A percentile compares a stretch with the other conserved stretches of the same genome.
Conservation (phyloP, 164 flowering plant genomes). For the Umbilicus rupestris region DNA sequence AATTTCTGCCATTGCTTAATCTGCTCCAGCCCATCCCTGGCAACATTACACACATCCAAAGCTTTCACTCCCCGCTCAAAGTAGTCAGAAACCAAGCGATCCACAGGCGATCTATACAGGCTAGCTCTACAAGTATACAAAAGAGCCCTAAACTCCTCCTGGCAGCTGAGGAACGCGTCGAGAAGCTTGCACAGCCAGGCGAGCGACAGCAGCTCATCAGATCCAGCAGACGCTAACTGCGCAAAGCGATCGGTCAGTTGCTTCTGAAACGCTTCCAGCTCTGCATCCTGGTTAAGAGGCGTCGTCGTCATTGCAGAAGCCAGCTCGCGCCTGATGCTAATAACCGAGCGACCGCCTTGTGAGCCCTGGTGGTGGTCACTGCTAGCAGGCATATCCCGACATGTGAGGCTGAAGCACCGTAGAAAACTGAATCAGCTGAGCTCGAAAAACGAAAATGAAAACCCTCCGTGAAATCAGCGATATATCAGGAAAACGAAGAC, state of each 20-base stretch:
- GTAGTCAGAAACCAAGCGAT: constrained; percentile 43
- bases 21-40: constrained; percentile 78
- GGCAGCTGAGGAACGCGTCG: constrained; percentile 60
- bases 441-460: not conserved
- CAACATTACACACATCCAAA: constrained; percentile 79
- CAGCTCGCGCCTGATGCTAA: not conserved
- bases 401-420: not conserved
- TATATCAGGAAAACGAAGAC: too few relatives aligned
- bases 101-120: constrained; percentile 40
- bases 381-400: not conserved
- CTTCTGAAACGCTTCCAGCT: constrained; percentile 62
- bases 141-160: constrained; percentile 61
- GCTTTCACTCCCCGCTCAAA: constrained; percentile 78
- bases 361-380: not conserved
- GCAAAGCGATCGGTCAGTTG: constrained; percentile 46
- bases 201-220: constrained; percentile 54
- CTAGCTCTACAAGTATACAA: constrained; percentile 26
- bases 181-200: constrained; percentile 65
- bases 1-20: constrained; percentile 74
- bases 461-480: too few relatives aligned
- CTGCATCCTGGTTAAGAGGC: constrained; percentile 14
- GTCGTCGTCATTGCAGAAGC: not conserved
- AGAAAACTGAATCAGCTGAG: not conserved
- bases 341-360: not conserved
- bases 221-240: constrained; percentile 23